A percentile compares a stretch with the other conserved stretches of the same genome.
Evolutionary conservation across 2,329 filamentous ascomycete genomes (phyloP).

Genomic region (Westerdykella aurantiaca): DNA sequence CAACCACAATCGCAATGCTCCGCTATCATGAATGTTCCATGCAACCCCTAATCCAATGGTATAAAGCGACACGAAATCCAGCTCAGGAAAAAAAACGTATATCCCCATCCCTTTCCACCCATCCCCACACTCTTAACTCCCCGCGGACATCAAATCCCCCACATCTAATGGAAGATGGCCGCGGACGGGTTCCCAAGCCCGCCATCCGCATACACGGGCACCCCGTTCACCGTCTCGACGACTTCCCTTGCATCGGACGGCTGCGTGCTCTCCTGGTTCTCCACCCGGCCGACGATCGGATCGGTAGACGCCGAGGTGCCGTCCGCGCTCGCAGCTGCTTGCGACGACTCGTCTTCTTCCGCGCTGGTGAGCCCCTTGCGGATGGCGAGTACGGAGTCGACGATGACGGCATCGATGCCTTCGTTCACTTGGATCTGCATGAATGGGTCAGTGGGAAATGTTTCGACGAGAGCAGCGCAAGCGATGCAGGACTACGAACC

Average conservation of each 20-base stretch:
- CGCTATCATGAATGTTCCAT: too few species aligned
- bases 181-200: conserved; percentile 1
- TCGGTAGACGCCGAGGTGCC: background rate
- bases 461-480: background rate
- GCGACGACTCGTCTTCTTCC: conserved; percentile 1
- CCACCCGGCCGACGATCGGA: background rate
- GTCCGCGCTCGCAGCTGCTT: conserved; percentile 4
- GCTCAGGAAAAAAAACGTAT: too few species aligned
- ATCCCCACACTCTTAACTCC: too few species aligned
- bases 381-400: conserved; percentile 89
- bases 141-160: background rate
- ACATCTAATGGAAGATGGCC: conserved; percentile 3
- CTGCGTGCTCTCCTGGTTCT: conserved; percentile 1
- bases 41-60: too few species aligned
- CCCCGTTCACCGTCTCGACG: conserved; percentile 16
- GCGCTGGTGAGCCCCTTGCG: conserved; percentile 73
- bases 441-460: conserved; percentile 4
- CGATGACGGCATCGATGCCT: conserved; percentile 96
- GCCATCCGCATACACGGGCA: conserved; percentile 12
- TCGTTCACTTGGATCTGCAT: conserved; percentile 78
- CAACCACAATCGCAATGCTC: too few species aligned
- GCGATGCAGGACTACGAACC: conserved; percentile 48
- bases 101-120: too few species aligned
- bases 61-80: too few species aligned
- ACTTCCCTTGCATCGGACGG: conserved; percentile 5